These are phyloP conservation scores for Quercus phellos DNA, from an alignment of 331 rosid species.

Conservation along the genomic window DNA sequence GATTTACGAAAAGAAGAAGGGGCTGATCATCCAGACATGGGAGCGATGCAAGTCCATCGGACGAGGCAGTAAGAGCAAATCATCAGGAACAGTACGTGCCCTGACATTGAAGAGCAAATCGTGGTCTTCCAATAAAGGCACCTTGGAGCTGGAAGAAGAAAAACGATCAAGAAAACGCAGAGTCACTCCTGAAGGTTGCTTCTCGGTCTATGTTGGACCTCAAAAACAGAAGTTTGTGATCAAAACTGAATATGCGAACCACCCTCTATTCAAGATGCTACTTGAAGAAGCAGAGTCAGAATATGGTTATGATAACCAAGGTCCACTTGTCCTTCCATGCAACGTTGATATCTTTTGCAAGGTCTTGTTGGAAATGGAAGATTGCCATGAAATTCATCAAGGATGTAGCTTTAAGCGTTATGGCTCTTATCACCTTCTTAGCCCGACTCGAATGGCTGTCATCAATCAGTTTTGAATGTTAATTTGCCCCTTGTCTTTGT, in stretches of 20 bases:
- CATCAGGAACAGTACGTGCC: not conserved
- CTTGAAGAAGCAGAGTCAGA: conserved; percentile 84
- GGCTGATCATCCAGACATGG: conserved; percentile 67
- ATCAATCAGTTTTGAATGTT: conserved; percentile 30
- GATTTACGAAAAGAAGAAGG: conserved; percentile 30
- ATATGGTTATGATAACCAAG: conserved; percentile 59
- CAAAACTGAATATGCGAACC: conserved; percentile 59
- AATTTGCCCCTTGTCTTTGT: not conserved
- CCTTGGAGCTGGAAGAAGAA: not conserved
- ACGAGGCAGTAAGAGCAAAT: conserved; percentile 10
- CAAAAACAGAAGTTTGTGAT: conserved; percentile 65
- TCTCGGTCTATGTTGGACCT: conserved; percentile 76
- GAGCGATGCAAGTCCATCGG: conserved; percentile 75
- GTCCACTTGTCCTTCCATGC: conserved; percentile 75
- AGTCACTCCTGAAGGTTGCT: conserved; percentile 69
- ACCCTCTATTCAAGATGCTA: conserved; percentile 67
- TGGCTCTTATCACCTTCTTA: conserved; percentile 47
- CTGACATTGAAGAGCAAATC: conserved; percentile 38
- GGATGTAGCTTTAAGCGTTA: conserved; percentile 40
- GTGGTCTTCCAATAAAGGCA: conserved; percentile 21
- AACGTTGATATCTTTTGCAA: conserved; percentile 49
- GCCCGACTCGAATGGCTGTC: conserved; percentile 36
- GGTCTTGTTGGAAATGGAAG: conserved; percentile 69
- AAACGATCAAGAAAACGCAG: conserved; percentile 7
- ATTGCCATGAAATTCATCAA: conserved; percentile 2